Evolutionary conservation across 2,329 filamentous ascomycete genomes (phyloP).

Genomic region (Aspergillus calidoustus): DNA sequence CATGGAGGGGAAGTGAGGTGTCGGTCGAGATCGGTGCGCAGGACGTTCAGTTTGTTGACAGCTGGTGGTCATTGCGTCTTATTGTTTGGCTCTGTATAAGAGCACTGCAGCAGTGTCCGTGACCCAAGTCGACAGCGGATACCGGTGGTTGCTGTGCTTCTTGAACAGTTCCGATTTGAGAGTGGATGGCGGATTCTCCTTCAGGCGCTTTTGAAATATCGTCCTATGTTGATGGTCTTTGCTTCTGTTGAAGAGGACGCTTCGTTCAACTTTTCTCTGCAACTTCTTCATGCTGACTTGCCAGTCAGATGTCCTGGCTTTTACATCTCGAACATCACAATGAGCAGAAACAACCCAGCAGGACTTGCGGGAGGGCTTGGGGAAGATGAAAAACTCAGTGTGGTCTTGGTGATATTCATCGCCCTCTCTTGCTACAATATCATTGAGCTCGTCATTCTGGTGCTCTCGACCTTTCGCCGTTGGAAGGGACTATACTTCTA

Average conservation of each 20-base stretch:
- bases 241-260: background rate
- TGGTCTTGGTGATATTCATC: conserved; percentile 38
- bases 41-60: conserved; percentile 1
- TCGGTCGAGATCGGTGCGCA: background rate
- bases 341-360: conserved; percentile 29
- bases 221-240: background rate
- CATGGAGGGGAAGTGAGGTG: background rate
- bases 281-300: background rate
- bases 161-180: conserved; percentile 1
- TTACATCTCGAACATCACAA: conserved; percentile 11
- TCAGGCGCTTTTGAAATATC: conserved; percentile 10
- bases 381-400: conserved; percentile 27
- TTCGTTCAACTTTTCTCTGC: background rate
- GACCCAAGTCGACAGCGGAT: background rate
- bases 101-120: background rate
- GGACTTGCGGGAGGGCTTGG: conserved; percentile 38
- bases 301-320: background rate
- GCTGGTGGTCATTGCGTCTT: background rate
- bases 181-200: conserved; percentile 10
- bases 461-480: conserved; percentile 45
- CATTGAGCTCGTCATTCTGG: conserved; percentile 45
- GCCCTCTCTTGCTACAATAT: conserved; percentile 55
- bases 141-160: conserved; percentile 1
- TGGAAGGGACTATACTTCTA: conserved; percentile 43
- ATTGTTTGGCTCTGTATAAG: conserved; percentile 4